Conservation (phyloP, 2,329 filamentous ascomycete species). For the Myrmaecium sp. region DNA sequence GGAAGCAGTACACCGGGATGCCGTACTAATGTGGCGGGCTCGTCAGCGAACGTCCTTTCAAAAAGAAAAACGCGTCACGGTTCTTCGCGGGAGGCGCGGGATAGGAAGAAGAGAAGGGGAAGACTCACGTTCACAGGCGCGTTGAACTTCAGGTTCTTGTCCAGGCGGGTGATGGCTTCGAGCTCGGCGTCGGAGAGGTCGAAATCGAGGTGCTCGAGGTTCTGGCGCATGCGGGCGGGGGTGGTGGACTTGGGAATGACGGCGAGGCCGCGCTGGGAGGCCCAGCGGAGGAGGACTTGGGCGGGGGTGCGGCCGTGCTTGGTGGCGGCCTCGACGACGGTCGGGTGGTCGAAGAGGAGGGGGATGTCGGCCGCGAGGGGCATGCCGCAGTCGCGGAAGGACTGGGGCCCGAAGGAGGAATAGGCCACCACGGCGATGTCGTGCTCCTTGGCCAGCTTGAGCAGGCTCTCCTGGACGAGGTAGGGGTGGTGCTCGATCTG, state of each 20-base stretch:
- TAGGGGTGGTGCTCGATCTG: slow-evolving; percentile 89
- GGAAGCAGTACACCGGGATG: no score
- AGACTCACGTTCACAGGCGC: no score
- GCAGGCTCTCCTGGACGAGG: slow-evolving; percentile 56
- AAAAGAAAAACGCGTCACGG: no score
- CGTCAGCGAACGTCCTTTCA: no score
- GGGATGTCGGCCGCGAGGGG: slow-evolving; percentile 40
- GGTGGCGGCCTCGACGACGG: slow-evolving; percentile 46
- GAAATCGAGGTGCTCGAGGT: slow-evolving; percentile 16
- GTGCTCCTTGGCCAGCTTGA: slow-evolving; percentile 52
- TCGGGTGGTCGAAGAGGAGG: slow-evolving; percentile 53
- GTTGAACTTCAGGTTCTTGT: slow-evolving; percentile 17
- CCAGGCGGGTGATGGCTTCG: slow-evolving; percentile 17
- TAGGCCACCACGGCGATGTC: slow-evolving; percentile 66
- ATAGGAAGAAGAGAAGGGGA: no score
- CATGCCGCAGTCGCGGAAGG: slow-evolving; percentile 39
- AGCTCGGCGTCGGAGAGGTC: slow-evolving; percentile 15
- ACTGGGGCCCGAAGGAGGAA: slow-evolving; percentile 65
- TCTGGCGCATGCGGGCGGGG: slow-evolving; percentile 14
- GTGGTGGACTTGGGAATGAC: slow-evolving; percentile 56
- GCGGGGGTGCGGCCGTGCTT: slow-evolving; percentile 59
- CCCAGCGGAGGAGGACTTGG: slow-evolving; percentile 74
- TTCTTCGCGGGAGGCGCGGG: no score
- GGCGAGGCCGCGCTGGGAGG: slow-evolving; percentile 60
- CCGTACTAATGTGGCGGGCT: no score